Evolutionary conservation across 2,329 filamentous ascomycete species (phyloP).

Genomic region (Fusarium cicatricum): DNA sequence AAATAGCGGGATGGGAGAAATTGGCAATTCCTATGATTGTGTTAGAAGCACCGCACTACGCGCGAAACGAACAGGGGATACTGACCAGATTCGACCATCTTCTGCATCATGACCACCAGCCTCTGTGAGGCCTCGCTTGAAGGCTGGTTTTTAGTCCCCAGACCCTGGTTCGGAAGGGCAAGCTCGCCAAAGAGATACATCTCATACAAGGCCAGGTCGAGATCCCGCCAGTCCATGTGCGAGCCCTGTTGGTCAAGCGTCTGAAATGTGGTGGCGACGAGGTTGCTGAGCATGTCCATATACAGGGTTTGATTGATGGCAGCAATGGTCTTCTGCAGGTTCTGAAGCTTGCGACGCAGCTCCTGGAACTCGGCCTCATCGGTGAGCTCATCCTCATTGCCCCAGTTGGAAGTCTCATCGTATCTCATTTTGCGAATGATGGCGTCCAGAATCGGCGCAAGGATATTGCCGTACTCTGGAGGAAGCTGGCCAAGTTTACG

Average conservation of each 20-base stretch:
- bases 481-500: conserved; percentile 81
- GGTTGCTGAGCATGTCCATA: conserved; percentile 84
- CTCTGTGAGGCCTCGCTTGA: conserved; percentile 81
- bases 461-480: conserved; percentile 78
- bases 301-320: conserved; percentile 89
- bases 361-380: conserved; percentile 99
- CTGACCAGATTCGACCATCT: conserved; percentile 92
- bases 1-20: conserved; percentile 88
- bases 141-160: conserved; percentile 87
- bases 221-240: conserved; percentile 90
- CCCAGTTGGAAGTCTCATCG: conserved; percentile 93
- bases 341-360: conserved; percentile 86
- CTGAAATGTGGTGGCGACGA: conserved; percentile 88
- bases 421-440: conserved; percentile 98
- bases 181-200: conserved; percentile 97
- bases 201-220: conserved; percentile 92
- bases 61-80: conserved; percentile 9
- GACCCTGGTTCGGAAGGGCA: conserved; percentile 84
- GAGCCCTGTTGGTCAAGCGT: conserved; percentile 77
- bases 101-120: conserved; percentile 90
- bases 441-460: conserved; percentile 87
- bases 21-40: conserved; percentile 75
- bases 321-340: conserved; percentile 91
- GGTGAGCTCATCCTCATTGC: conserved; percentile 91
- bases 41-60: conserved; percentile 18